Conservation (phyloP, 75 land plant genomes). For the Selaginella moellendorffii region DNA sequence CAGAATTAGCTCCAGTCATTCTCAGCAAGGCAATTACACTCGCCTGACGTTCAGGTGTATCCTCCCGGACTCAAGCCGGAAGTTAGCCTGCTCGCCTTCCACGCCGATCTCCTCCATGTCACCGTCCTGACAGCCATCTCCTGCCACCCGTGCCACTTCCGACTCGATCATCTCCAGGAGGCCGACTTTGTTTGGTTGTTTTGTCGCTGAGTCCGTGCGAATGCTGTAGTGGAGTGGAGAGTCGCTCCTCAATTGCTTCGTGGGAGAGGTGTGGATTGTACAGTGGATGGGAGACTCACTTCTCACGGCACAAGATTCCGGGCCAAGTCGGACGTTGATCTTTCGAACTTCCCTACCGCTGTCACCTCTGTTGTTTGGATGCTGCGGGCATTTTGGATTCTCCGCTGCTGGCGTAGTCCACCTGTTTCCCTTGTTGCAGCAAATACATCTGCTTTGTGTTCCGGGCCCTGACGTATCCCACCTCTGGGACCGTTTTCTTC, state of each 20-base stretch:
- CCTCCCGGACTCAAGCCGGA: not conserved
- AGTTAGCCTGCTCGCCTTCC: not conserved
- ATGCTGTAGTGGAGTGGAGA: not conserved
- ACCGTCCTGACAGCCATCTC: not conserved
- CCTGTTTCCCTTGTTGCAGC: not conserved
- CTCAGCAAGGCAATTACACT: too few species aligned
- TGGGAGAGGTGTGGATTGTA: not conserved
- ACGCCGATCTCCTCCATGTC: not conserved
- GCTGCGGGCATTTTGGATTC: not conserved
- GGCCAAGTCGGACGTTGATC: not conserved
- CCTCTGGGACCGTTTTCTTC: not conserved
- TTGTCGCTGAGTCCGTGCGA: not conserved
- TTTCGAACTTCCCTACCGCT: not conserved
- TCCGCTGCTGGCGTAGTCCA: not conserved
- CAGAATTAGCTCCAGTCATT: too few species aligned
- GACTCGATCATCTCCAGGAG: not conserved
- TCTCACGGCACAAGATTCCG: not conserved
- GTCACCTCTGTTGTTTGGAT: not conserved
- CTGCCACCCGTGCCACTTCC: not conserved
- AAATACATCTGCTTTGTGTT: not conserved
- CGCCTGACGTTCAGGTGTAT: not conserved
- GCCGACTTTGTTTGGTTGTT: not conserved
- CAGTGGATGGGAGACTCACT: not conserved
- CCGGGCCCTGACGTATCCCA: not conserved
- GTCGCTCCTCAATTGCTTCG: not conserved